Conservation (phyloP, 1,284 basidiomycete species). For the Puccinia sorghi region DNA sequence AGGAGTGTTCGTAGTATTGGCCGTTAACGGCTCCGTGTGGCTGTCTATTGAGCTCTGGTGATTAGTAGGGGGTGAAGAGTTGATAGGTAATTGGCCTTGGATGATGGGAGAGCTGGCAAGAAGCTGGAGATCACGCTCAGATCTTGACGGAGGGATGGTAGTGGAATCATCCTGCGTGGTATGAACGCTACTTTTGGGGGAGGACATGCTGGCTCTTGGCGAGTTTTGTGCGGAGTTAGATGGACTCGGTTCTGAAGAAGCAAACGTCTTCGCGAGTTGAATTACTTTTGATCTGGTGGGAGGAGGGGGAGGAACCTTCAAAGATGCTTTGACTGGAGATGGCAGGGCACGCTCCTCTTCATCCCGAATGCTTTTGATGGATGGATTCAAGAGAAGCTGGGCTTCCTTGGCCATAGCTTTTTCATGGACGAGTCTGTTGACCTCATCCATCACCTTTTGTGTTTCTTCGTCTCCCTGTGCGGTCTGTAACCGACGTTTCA, state of each 20-base stretch:
- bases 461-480: conserved; percentile 21
- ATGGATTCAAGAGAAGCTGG: conserved; percentile 23
- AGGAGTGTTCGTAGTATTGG: too few relatives aligned
- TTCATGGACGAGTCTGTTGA: conserved; percentile 34
- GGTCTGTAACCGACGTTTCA: conserved; percentile 26
- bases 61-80: too few relatives aligned
- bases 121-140: conserved; percentile 1
- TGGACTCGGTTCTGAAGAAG: conserved; percentile 9
- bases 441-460: conserved; percentile 39
- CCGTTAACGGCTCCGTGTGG: too few relatives aligned
- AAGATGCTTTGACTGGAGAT: conserved; percentile 21
- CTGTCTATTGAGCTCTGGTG: too few relatives aligned
- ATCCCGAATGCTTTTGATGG: not conserved
- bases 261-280: conserved; percentile 38
- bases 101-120: not conserved
- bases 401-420: conserved; percentile 36
- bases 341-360: not conserved
- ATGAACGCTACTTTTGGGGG: not conserved
- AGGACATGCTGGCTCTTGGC: not conserved
- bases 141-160: conserved; percentile 1
- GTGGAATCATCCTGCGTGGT: not conserved
- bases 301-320: conserved; percentile 20
- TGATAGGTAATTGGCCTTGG: too few relatives aligned
- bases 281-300: conserved; percentile 49
- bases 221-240: not conserved